phyloP scores from a whole-genome alignment of 192 early-diverging fungal genomes.

The Coemansia sp. region DNA sequence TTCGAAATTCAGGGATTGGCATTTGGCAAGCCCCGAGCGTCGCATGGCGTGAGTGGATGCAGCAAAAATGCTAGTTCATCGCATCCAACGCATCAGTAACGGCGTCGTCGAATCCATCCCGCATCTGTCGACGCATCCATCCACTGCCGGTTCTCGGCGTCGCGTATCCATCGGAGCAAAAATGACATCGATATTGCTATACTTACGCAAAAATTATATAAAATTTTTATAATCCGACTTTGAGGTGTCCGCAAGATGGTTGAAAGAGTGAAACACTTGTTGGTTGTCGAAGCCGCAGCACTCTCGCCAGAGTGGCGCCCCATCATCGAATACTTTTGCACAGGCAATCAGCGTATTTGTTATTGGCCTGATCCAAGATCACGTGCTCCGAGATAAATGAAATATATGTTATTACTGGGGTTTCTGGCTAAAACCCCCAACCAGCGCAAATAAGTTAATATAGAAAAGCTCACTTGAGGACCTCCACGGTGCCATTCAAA shows the following conservation, averaged over 20 bases:
- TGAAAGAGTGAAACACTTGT: background rate
- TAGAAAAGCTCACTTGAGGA: slow-evolving; percentile 8
- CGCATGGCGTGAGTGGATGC: background rate
- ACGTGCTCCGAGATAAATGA: background rate
- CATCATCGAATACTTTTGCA: background rate
- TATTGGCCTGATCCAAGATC: background rate
- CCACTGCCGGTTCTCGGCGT: background rate
- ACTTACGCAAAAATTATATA: slow-evolving; percentile 20
- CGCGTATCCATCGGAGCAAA: background rate
- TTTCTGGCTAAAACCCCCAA: background rate
- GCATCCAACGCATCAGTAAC: background rate
- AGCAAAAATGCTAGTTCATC: background rate
- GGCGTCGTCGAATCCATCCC: slow-evolving; percentile 18
- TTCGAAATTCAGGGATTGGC: slow-evolving; percentile 2
- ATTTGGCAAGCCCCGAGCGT: background rate
- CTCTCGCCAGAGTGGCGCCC: slow-evolving; percentile 4
- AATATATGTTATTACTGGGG: background rate
- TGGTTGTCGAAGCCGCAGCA: background rate
- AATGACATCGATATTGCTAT: background rate
- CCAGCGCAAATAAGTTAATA: background rate
- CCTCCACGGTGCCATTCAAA: slow-evolving; percentile 66
- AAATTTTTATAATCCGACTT: slow-evolving; percentile 12
- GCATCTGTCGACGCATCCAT: slow-evolving; percentile 19
- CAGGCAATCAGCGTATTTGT: background rate
- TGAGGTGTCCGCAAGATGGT: slow-evolving; percentile 7